phyloP scores from a whole-genome alignment of 768 basidiomycete genomes.

The Tubosaeta brunneosetosa region DNA sequence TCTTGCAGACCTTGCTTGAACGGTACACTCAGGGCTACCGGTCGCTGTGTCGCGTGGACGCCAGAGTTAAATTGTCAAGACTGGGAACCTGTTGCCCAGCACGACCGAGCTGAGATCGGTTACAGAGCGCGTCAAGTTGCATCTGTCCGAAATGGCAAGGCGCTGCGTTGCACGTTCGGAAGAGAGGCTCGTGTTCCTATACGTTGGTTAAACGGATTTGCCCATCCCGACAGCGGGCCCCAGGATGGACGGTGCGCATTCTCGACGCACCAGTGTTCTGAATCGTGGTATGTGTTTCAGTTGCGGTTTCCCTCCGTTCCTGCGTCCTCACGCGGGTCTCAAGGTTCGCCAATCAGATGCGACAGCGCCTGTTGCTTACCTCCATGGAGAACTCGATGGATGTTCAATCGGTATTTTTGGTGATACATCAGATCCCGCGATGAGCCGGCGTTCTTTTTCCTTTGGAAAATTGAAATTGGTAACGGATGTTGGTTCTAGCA shows the following conservation, averaged over 20 bases:
- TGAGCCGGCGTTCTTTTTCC: not conserved
- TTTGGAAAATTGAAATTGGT: not conserved
- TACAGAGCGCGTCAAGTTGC: not conserved
- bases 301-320: not conserved
- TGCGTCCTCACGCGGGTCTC: slow-evolving; percentile 7
- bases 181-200: not conserved
- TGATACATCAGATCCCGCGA: slow-evolving; percentile 4
- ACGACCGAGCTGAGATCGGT: slow-evolving; percentile 2
- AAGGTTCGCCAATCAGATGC: slow-evolving; percentile 3
- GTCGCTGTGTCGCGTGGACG: not conserved
- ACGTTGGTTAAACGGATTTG: not conserved
- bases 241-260: not conserved
- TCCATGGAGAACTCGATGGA: slow-evolving; percentile 7
- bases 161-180: not conserved
- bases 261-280: not conserved
- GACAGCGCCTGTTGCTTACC: not conserved
- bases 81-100: not conserved
- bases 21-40: not conserved
- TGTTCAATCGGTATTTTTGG: not conserved
- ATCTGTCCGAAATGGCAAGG: not conserved
- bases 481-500: not conserved
- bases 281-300: not conserved
- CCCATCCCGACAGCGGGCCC: not conserved
- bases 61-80: not conserved
- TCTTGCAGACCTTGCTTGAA: not conserved